These are phyloP conservation scores for Musa schizocarpa DNA, from an alignment of 176 grass and related monocot genomes.

Conservation along the genomic window DNA sequence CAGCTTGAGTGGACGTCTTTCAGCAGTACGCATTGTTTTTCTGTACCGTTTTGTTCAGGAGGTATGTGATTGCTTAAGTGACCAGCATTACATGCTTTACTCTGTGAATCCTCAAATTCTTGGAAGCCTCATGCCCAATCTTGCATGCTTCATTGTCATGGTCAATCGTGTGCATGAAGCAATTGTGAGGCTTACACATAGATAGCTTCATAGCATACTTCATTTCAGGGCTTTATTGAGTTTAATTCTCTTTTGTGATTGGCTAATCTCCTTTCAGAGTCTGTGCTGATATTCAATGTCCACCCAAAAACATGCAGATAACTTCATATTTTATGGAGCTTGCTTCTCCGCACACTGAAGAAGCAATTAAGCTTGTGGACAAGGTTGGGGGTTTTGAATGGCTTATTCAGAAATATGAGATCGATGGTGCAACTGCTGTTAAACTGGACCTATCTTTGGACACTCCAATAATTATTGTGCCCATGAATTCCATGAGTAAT, in stretches of 20 bases:
- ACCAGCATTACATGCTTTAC: not conserved
- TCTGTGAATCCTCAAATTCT: not conserved
- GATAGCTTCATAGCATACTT: not conserved
- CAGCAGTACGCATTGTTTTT: constrained; percentile 94
- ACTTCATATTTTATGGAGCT: constrained; percentile 99
- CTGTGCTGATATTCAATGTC: not conserved
- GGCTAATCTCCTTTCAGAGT: not conserved
- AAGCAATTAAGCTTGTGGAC: constrained; percentile 91
- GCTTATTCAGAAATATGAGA: constrained; percentile 97
- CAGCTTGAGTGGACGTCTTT: constrained; percentile 81
- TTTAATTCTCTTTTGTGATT: not conserved
- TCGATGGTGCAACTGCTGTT: constrained; percentile 82
- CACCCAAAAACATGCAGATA: constrained; percentile 37
- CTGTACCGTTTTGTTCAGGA: constrained; percentile 95
- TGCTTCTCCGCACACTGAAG: constrained; percentile 86
- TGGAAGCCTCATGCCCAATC: not conserved
- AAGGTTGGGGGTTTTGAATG: constrained; percentile 95
- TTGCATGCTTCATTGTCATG: not conserved
- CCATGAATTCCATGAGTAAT: constrained; percentile 72
- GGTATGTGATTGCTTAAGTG: constrained; percentile 24
- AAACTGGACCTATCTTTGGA: constrained; percentile 92
- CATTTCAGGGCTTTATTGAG: not conserved
- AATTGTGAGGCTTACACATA: not conserved
- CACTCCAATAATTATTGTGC: constrained; percentile 89
- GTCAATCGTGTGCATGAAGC: not conserved